Percentiles rank a stretch among this genome's conserved stretches.
Evolutionary conservation across 305 asterid species (phyloP).

Genomic region (Withania somnifera): DNA sequence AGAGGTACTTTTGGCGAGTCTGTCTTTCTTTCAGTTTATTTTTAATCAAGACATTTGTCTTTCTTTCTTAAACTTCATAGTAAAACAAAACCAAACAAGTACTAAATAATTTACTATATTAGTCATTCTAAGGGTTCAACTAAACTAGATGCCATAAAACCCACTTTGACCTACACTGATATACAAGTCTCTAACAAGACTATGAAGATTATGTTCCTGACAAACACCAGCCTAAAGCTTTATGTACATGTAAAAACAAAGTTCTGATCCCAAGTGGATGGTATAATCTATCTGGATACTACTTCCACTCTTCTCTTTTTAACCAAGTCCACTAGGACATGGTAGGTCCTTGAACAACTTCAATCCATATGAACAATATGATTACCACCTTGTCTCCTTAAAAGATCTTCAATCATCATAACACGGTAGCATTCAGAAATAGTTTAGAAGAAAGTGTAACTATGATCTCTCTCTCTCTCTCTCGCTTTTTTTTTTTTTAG

Average conservation of each 20-base stretch:
- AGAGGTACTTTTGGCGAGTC: neutral
- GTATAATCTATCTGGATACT: neutral
- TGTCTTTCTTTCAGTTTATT: neutral
- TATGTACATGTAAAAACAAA: neutral
- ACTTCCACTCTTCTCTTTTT: neutral
- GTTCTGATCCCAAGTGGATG: neutral
- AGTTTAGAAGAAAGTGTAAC: no score
- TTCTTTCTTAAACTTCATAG: neutral
- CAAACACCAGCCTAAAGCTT: neutral
- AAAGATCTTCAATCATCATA: neutral
- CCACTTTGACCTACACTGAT: neutral
- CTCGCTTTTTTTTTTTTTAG: no score
- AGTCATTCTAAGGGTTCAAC: neutral
- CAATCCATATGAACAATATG: neutral
- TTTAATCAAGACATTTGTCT: no score
- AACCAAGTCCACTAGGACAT: neutral
- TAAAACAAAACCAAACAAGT: neutral
- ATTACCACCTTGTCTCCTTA: neutral
- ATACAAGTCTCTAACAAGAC: neutral
- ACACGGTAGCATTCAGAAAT: no score
- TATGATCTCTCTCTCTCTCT: no score
- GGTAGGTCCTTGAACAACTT: neutral
- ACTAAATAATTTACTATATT: neutral
- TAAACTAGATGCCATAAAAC: neutral
- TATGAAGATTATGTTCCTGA: neutral